Evolutionary conservation across 345 rosid genomes (phyloP).

Genomic region (Mangifera indica): DNA sequence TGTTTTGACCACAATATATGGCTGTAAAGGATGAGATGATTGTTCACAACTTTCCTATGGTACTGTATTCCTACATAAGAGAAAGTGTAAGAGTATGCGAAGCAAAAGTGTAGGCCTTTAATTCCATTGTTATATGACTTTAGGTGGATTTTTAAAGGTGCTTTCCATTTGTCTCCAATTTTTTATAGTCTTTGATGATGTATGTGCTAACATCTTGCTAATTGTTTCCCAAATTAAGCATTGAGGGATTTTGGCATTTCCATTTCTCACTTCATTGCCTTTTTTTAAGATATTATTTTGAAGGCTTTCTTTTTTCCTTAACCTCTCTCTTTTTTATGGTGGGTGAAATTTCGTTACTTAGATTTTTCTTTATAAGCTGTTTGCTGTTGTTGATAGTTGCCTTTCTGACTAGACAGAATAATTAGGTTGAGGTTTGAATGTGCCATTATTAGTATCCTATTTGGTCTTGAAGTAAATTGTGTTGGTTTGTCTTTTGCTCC

Average conservation of each 20-base stretch:
- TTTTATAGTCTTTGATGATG: neutral
- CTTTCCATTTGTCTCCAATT: neutral
- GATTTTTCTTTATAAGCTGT: neutral
- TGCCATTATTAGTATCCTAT: neutral
- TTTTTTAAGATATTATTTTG: too few species aligned
- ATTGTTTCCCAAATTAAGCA: neutral
- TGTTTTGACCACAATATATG: too few species aligned
- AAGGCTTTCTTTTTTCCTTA: neutral
- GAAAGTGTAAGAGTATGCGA: too few species aligned
- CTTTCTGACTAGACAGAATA: neutral
- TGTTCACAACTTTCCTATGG: too few species aligned
- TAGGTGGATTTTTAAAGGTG: neutral
- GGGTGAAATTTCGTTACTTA: neutral
- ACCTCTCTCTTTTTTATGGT: too few species aligned
- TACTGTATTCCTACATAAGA: too few species aligned
- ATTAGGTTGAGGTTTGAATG: neutral
- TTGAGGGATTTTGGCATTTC: neutral
- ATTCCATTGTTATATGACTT: neutral
- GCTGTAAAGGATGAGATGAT: too few species aligned
- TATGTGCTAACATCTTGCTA: neutral
- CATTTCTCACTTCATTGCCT: neutral
- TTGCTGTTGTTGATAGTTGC: neutral
- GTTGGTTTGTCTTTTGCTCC: neutral
- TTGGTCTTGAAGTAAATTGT: constrained; percentile 1
- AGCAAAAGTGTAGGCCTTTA: neutral